Evolutionary conservation across 75 land plant species (phyloP), one percentile per base, ranked within the genome.

Genomic region (Selaginella moellendorffii): DNA sequence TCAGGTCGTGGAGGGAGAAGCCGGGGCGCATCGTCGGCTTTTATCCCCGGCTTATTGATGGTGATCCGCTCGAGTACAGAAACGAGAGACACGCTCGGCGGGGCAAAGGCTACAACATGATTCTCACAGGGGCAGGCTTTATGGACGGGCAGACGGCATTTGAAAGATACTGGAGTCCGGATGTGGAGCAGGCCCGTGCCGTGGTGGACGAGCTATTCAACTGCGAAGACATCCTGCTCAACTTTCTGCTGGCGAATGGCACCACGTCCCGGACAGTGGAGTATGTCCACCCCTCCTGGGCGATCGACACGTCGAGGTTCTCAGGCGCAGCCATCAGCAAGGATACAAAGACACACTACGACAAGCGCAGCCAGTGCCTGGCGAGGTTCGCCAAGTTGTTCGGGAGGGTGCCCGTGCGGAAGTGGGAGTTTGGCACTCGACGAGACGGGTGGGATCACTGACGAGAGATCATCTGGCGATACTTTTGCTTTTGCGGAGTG

Each of bases 111-210:
- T 91, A 91, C 51, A 91, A 91, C 68, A 81, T 83, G 75, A 83
- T 91, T 27, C 67, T 91, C 29, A 91, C 97, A n/a, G 97, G 93
- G 22, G 97, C 97, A 59, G 97, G 93, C 12, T 91, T 91, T 54
- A 46, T 91, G 66, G 93, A 87, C 65, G 61, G 72, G 29, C 54
- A 81, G 31, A 21, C 66, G 8, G 93, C 93, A 10, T 91, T 91
- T 26, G 18, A 76, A 68, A 83, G 69, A 69, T 91, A 91, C 30
- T 91, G 93, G 93, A 83, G 84, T 27, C 68, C 80, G 53, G 80
- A 78, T 23, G 83, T 78, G 5, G 73, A 76, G 31, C 51, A 52
- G 23, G 97, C 88, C 21, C 74, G 97, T 53, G 72, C 67, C 19
- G 5, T 83, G 5, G 93, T 91, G 20, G 91, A 87, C 46, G 66